These are phyloP conservation scores for Lithohypha guttulata DNA, from an alignment of 2,329 filamentous ascomycete species.

Conservation along the genomic window DNA sequence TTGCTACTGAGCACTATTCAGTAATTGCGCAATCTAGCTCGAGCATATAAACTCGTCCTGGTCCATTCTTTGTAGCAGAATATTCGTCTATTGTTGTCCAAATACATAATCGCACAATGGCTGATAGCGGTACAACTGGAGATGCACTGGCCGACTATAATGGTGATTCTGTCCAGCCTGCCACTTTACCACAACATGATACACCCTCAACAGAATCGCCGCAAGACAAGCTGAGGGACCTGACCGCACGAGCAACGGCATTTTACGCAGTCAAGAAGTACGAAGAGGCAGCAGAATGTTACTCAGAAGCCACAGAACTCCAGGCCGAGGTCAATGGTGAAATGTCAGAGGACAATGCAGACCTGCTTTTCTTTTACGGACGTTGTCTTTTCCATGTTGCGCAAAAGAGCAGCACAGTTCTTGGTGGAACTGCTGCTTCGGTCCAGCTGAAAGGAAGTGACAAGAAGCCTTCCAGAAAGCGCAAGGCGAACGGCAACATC, in stretches of 20 bases:
- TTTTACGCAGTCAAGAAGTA: constrained; percentile 87
- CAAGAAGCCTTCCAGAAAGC: constrained; percentile 29
- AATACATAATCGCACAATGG: too few species aligned
- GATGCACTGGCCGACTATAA: too few species aligned
- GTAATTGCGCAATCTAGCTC: too few species aligned
- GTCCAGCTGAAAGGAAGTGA: constrained; percentile 40
- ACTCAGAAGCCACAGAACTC: constrained; percentile 77
- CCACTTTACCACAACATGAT: background rate
- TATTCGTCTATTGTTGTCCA: too few species aligned
- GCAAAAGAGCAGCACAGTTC: constrained; percentile 84
- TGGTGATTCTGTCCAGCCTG: background rate
- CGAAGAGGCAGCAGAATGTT: constrained; percentile 72
- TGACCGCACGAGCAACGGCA: constrained; percentile 68
- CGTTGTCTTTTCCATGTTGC: constrained; percentile 89
- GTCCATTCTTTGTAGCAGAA: too few species aligned
- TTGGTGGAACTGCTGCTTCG: constrained; percentile 66
- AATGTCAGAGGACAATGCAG: constrained; percentile 79
- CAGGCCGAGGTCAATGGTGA: constrained; percentile 90
- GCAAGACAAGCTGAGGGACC: constrained; percentile 60
- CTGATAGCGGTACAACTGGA: too few species aligned
- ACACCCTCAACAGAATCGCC: constrained; percentile 7
- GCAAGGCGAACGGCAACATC: constrained; percentile 15
- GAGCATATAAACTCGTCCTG: too few species aligned
- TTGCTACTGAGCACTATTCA: too few species aligned
- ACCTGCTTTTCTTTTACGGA: constrained; percentile 89